Conservation (phyloP, 192 early-diverging fungal genomes). For the Entomortierella lignicola region DNA sequence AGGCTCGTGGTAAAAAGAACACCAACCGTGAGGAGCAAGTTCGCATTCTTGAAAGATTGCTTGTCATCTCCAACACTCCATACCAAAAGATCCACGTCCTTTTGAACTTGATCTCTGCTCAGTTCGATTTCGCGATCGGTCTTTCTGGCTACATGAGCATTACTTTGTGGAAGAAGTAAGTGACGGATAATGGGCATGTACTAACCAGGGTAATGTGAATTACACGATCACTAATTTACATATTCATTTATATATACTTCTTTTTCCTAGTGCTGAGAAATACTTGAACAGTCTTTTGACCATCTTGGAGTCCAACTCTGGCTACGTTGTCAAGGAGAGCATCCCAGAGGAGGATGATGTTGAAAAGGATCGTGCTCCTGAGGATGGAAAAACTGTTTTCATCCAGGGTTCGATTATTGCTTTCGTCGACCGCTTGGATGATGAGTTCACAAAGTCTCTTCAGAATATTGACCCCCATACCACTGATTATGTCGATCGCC, state of each 20-base stretch:
- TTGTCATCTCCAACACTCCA: conserved; percentile 70
- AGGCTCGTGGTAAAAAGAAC: conserved; percentile 94
- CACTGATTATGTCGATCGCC: conserved; percentile 94
- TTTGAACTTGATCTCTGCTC: conserved; percentile 86
- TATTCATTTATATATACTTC: background rate
- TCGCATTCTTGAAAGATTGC: conserved; percentile 71
- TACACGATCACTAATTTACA: background rate
- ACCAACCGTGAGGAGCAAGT: conserved; percentile 88
- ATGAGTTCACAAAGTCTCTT: conserved; percentile 96
- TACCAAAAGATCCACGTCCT: conserved; percentile 88
- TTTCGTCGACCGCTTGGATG: conserved; percentile 94
- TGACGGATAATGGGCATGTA: no score
- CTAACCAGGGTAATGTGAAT: no score
- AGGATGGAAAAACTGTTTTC: conserved; percentile 63
- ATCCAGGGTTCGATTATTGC: conserved; percentile 89
- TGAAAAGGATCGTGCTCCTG: conserved; percentile 67
- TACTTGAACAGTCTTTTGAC: conserved; percentile 83
- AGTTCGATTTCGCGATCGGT: conserved; percentile 83
- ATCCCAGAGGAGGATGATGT: conserved; percentile 74
- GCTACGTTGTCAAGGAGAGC: conserved; percentile 77
- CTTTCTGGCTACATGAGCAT: conserved; percentile 76
- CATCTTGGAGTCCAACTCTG: conserved; percentile 79
- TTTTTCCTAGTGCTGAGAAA: conserved; percentile 58
- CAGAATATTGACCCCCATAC: conserved; percentile 98
- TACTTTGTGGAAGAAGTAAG: conserved; percentile 82